These are phyloP conservation scores for Coelastrella sp. DNA, from an alignment of 139 green algal genomes.

Conservation along the genomic window DNA sequence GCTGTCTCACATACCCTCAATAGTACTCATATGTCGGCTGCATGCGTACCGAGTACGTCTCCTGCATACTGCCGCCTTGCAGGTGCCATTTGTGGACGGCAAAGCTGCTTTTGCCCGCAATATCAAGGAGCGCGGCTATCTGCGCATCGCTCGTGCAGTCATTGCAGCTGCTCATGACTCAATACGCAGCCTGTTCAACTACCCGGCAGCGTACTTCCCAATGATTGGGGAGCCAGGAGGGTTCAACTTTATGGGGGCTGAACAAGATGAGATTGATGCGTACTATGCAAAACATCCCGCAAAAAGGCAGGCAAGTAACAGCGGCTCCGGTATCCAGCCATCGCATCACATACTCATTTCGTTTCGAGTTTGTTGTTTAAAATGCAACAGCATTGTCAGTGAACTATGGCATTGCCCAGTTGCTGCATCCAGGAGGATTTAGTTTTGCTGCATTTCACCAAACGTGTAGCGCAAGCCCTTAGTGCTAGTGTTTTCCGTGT, in stretches of 20 bases:
- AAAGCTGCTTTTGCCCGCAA: neutral
- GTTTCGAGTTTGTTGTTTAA: too few species aligned
- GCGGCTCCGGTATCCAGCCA: too few species aligned
- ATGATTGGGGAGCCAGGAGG: constrained; percentile 46
- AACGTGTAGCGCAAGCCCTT: too few species aligned
- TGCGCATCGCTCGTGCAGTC: neutral
- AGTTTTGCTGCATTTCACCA: too few species aligned
- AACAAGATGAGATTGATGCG: constrained; percentile 34
- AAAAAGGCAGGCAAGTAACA: constrained; percentile 49
- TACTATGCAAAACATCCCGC: constrained; percentile 67
- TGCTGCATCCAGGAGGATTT: too few species aligned
- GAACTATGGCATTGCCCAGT: too few species aligned
- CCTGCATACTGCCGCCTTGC: neutral
- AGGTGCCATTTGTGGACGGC: constrained; percentile 44
- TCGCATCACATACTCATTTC: too few species aligned
- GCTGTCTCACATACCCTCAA: too few species aligned
- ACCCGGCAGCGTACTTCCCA: constrained; percentile 57
- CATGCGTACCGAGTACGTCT: too few species aligned
- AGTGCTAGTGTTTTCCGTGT: too few species aligned
- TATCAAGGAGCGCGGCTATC: constrained; percentile 8
- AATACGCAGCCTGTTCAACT: neutral
- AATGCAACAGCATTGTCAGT: neutral
- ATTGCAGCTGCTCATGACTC: constrained; percentile 29
- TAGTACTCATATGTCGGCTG: too few species aligned
- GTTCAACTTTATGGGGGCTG: constrained; percentile 61